A percentile compares a stretch with the other conserved stretches of the same genome.
phyloP scores from a whole-genome alignment of 2,329 filamentous ascomycete species.

The Fusarium sp. region DNA sequence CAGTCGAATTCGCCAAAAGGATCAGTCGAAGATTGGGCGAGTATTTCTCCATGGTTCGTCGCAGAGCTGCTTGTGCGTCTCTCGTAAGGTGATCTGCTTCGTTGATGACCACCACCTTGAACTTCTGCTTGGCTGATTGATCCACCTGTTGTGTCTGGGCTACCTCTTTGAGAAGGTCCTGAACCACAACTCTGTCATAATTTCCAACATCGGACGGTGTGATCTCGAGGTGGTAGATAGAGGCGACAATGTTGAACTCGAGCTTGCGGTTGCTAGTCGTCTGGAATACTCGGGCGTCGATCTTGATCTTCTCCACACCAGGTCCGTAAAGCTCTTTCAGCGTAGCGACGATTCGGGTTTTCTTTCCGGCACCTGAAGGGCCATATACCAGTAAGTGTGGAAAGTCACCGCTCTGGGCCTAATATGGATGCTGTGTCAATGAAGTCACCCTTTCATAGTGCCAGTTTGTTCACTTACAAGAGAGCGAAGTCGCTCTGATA shows the following conservation, averaged over 20 bases:
- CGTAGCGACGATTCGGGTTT: conserved; percentile 95
- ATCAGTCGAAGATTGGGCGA: conserved; percentile 94
- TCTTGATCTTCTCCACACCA: conserved; percentile 99
- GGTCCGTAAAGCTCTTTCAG: conserved; percentile 95
- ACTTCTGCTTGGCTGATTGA: conserved; percentile 85
- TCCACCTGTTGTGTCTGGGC: conserved; percentile 99
- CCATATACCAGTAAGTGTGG: conserved; percentile 98
- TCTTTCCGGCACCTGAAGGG: conserved; percentile 95
- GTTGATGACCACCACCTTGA: conserved; percentile 99
- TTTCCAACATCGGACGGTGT: conserved; percentile 96
- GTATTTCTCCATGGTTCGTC: conserved; percentile 99
- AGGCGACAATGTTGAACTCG: conserved; percentile 98
- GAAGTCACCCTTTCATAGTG: background rate
- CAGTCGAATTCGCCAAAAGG: conserved; percentile 92
- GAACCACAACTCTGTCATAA: conserved; percentile 95
- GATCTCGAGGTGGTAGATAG: conserved; percentile 97
- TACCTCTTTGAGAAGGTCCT: conserved; percentile 96
- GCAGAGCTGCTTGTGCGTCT: conserved; percentile 93
- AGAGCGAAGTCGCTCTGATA: conserved; percentile 87
- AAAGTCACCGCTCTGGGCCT: conserved; percentile 98
- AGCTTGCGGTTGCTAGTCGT: conserved; percentile 96
- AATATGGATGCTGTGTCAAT: conserved; percentile 25
- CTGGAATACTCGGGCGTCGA: conserved; percentile 96
- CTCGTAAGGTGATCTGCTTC: conserved; percentile 94
- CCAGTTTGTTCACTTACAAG: conserved; percentile 75